Conservation (phyloP, 176 grass and related monocot genomes). For the Pontederia paniculata region DNA sequence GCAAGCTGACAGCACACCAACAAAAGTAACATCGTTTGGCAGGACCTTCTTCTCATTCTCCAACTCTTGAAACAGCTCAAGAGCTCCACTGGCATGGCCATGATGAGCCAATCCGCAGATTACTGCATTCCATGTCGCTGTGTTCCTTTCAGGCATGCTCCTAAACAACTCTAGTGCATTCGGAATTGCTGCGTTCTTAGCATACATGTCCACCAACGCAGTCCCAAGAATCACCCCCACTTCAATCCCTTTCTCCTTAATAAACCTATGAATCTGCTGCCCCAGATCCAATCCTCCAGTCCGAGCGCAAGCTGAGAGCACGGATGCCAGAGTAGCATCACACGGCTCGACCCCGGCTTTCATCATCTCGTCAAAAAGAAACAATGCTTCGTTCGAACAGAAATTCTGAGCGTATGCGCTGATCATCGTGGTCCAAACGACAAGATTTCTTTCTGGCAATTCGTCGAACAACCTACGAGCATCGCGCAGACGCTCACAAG, state of each 20-base stretch:
- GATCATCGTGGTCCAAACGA: constrained; percentile 35
- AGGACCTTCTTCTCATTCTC: constrained; percentile 11
- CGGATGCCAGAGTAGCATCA: constrained; percentile 17
- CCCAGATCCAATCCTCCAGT: constrained; percentile 33
- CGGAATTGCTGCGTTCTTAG: constrained; percentile 27
- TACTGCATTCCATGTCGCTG: constrained; percentile 30
- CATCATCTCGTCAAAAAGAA: constrained; percentile 32
- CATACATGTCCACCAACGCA: constrained; percentile 43
- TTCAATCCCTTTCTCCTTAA: constrained; percentile 18
- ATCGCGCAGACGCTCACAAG: background rate
- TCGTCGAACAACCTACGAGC: constrained; percentile 36
- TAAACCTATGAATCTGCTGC: constrained; percentile 30
- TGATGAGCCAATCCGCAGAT: constrained; percentile 38
- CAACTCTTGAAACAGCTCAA: constrained; percentile 26
- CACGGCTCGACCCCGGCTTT: constrained; percentile 10
- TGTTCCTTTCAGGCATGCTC: constrained; percentile 17
- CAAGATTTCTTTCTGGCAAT: constrained; percentile 6
- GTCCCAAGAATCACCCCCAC: constrained; percentile 38
- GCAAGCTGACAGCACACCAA: constrained; percentile 28
- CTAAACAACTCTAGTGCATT: constrained; percentile 27
- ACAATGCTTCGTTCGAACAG: constrained; percentile 18
- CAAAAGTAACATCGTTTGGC: constrained; percentile 32
- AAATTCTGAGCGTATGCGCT: constrained; percentile 28
- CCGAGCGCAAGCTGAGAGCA: constrained; percentile 35
- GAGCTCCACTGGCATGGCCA: constrained; percentile 18